Base-by-base conservation (phyloP, 352 stramenopile genomes). In the Globisporangium iwayamae region DNA sequence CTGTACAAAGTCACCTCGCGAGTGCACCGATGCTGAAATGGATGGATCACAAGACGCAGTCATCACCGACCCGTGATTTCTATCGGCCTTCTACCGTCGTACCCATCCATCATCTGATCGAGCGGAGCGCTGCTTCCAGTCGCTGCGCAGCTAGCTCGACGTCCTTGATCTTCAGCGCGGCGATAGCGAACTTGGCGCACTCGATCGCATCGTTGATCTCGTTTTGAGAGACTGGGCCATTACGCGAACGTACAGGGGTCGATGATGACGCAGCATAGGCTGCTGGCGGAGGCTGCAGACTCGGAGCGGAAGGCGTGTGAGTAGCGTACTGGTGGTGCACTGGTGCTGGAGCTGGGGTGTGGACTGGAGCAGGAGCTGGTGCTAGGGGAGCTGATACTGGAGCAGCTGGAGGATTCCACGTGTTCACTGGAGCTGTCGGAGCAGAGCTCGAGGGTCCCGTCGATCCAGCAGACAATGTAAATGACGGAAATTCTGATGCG, bases 141-240 rank as follows among this genome's bases (percentile, higher is more conserved):
- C 85, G 81, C 67, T 95, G 80, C 39, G 79, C 74, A 41, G 84
- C 86, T 10, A 95, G 65, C n/a, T 93, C 82, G 34, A 90, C 74
- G 45, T 95, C 84, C 74, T 93, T 92, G 46, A 91, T 83, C 77
- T 95, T 93, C 25, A 95, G 68, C 20, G 86, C 84, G 30, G 86
- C 86, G 52, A 91, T 71, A 4, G 86, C 86, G 43, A 95, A 95
- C 65, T 93, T 93, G 14, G 83, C 79, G 43, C 74, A 92, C 59
- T 95, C 86, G 54, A 93, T 88, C 9, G 86, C 86, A 54, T 95
- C 86, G 57, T 92, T 90, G 36, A 93, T 81, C 34, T 95, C 75
- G 59, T 72, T 88, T 43, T 91, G 81, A 18, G 81, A 86, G 22
- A 82, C 71, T 3, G 74, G 71, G 5, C 77, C 74, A 48, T 70